phyloP scores from a whole-genome alignment of 345 rosid genomes.

The Barbarea vulgaris region DNA sequence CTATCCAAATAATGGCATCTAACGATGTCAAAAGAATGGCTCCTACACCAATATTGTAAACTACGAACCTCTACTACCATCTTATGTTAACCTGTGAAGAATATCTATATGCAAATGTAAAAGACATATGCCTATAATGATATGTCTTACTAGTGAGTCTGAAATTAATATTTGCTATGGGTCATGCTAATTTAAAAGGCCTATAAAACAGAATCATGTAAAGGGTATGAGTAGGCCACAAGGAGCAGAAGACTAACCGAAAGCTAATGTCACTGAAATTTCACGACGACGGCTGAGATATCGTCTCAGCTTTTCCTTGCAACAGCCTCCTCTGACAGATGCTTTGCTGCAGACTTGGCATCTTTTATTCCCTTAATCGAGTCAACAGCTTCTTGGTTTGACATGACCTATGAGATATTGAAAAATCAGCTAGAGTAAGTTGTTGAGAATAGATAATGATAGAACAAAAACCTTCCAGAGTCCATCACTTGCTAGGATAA shows the following conservation, averaged over 20 bases:
- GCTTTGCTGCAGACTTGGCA: slow-evolving; percentile 84
- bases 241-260: slow-evolving; percentile 38
- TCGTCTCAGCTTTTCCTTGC: slow-evolving; percentile 78
- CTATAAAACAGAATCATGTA: slow-evolving; percentile 3
- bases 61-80: slow-evolving; percentile 3
- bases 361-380: slow-evolving; percentile 67
- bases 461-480: slow-evolving; percentile 74
- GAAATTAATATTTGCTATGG: background rate
- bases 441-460: background rate
- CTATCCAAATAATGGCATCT: slow-evolving; percentile 28
- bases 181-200: background rate
- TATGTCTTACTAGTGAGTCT: background rate
- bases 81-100: slow-evolving; percentile 19
- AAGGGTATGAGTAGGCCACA: background rate
- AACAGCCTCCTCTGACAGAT: slow-evolving; percentile 80
- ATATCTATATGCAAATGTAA: slow-evolving; percentile 13
- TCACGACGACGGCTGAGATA: slow-evolving; percentile 81
- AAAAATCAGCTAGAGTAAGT: slow-evolving; percentile 18
- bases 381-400: slow-evolving; percentile 85
- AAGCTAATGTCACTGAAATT: slow-evolving; percentile 49
- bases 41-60: slow-evolving; percentile 14
- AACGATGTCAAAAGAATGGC: slow-evolving; percentile 11
- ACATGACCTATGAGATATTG: slow-evolving; percentile 60
- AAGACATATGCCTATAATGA: background rate
- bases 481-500: slow-evolving; percentile 90